Conservation (phyloP, 2,329 filamentous ascomycete species). For the Clonostachys sp. region DNA sequence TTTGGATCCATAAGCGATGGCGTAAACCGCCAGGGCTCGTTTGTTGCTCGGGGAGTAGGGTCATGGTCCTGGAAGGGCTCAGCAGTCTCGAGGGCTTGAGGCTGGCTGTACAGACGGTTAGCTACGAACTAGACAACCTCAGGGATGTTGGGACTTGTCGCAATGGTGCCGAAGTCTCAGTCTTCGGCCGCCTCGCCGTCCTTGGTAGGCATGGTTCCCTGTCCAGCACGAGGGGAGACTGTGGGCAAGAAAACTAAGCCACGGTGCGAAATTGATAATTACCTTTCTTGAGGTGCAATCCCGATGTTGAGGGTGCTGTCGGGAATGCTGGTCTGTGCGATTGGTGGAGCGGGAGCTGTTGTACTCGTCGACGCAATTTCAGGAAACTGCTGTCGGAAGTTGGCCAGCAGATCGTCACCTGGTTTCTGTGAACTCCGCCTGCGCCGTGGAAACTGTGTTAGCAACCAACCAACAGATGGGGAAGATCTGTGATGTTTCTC, state of each 20-base stretch:
- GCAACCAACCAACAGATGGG: too few species aligned
- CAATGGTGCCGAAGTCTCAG: constrained; percentile 3
- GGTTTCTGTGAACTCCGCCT: constrained; percentile 76
- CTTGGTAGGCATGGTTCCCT: too few species aligned
- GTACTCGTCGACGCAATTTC: constrained; percentile 40
- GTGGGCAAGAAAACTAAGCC: neutral
- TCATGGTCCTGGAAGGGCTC: constrained; percentile 63
- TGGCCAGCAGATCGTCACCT: constrained; percentile 75
- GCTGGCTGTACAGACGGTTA: constrained; percentile 6
- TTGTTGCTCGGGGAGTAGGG: constrained; percentile 73
- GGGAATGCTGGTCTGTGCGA: neutral
- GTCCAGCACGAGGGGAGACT: neutral
- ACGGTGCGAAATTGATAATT: neutral
- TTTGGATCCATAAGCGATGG: constrained; percentile 84
- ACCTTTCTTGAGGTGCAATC: neutral
- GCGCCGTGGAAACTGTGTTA: too few species aligned
- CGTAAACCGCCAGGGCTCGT: constrained; percentile 83
- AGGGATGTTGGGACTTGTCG: neutral
- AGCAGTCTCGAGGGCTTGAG: constrained; percentile 13
- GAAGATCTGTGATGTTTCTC: too few species aligned
- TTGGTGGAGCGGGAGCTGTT: neutral
- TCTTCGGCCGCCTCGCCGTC: neutral
- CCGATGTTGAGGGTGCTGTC: neutral
- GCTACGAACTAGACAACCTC: neutral
- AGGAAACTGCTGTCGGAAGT: constrained; percentile 80